phyloP scores from a whole-genome alignment of 331 rosid species.

The Quercus phellos region DNA sequence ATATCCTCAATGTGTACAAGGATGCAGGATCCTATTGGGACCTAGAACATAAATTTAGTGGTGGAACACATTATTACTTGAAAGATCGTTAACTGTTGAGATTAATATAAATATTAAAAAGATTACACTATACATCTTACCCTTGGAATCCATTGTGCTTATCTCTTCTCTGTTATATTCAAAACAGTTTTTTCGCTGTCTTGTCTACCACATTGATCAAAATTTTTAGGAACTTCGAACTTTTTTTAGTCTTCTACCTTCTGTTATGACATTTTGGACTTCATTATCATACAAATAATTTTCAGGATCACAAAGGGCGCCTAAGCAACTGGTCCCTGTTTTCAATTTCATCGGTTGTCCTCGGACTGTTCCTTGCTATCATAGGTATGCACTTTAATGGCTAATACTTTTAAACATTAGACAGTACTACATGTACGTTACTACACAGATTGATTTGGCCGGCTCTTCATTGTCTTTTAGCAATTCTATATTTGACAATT shows the following conservation, averaged over 20 bases:
- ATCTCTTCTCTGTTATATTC: background rate
- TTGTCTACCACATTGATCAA: conserved; percentile 1
- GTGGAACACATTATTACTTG: background rate
- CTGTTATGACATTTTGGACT: background rate
- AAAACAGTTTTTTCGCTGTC: conserved; percentile 3
- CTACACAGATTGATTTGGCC: conserved; percentile 3
- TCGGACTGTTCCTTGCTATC: conserved; percentile 52
- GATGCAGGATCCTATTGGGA: background rate
- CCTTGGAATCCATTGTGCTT: background rate
- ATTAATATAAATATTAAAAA: background rate
- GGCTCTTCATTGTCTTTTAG: conserved; percentile 8
- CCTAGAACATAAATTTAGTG: background rate
- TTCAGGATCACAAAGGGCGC: conserved; percentile 79
- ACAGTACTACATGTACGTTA: background rate
- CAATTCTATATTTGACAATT: conserved; percentile 6
- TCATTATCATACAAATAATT: background rate
- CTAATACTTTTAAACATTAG: conserved; percentile 3
- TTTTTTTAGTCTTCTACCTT: background rate
- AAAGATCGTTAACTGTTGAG: background rate
- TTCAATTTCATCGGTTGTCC: conserved; percentile 43
- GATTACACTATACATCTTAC: background rate
- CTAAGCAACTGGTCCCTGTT: conserved; percentile 48
- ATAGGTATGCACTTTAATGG: conserved; percentile 39
- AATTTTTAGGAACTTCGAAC: background rate
- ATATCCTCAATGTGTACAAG: background rate